Base-by-base conservation (phyloP, 805 yeast species). In the Yamadazyma olivae region DNA sequence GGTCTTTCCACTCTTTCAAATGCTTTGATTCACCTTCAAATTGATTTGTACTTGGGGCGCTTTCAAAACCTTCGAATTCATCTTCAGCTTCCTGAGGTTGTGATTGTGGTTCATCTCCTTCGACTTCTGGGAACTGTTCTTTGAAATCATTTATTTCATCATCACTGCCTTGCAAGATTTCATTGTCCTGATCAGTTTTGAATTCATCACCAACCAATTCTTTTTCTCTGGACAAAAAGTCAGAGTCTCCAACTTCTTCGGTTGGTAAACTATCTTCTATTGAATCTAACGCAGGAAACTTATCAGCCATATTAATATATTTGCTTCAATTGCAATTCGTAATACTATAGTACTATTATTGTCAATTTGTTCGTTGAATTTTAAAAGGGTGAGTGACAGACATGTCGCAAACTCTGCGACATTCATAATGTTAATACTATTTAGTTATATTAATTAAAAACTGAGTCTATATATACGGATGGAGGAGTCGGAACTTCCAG, bases 1-100 rank as follows among this genome's bases (percentile, higher is more conserved):
- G 81, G 50, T 79, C 81, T 55, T 76, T 80, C 99, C 99, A 91
- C 55, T 82, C 86, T 28, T 49, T 54, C 46, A 66, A 52, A 21
- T 59, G 67, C 48, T 71, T 75, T 22, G 88, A 74, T 41, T 79
- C 82, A 17, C 71, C 68, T 32, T 47, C 51, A 23, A 44, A 41
- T 24, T 43, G 27, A 3, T 27, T 21, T 4, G 27, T 17, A 5
- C 31, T 19, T 5, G 16, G 20, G 14, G 37, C 19, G 19, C 53
- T 39, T 9, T 48, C 50, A 33, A 54, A 57, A 13, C 52, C 67
- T 38, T 58, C 68, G 25, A 67, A 66, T 31, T 71, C 75, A 2
- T 70, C 75, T 5, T 64, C 73, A 13, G 17, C 7, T 7, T 45
- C 54, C 4, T 35, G 50, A 13, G 36, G 43, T 40, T 33, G 40